Conservation (phyloP, 129 eudicot genomes). For the Deinandra increscens region DNA sequence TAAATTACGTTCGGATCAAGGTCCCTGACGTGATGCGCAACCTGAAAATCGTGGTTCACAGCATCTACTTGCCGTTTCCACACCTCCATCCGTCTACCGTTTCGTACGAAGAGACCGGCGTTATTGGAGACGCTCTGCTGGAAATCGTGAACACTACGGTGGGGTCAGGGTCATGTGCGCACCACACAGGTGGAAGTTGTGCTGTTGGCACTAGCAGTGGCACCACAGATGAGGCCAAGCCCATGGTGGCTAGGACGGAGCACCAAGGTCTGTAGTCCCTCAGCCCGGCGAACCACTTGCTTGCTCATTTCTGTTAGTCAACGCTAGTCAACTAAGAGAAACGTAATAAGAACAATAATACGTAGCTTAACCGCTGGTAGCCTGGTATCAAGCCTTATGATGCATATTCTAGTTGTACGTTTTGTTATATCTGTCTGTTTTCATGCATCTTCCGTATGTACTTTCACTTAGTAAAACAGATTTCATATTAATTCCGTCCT, state of each 20-base stretch:
- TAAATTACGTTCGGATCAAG: conserved; percentile 57
- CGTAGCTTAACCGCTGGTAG: conserved; percentile 10
- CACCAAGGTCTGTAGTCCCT: conserved; percentile 34
- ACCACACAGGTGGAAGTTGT: conserved; percentile 33
- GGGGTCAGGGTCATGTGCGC: conserved; percentile 25
- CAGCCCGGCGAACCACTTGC: background rate
- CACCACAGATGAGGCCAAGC: conserved; percentile 27
- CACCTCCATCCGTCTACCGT: conserved; percentile 41
- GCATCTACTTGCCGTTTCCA: conserved; percentile 59
- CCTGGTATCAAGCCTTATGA: conserved; percentile 13
- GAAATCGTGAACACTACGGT: conserved; percentile 13
- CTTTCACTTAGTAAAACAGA: background rate
- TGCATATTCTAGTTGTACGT: conserved; percentile 22
- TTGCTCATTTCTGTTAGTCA: conserved; percentile 19
- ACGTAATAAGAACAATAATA: background rate
- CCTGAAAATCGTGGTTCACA: conserved; percentile 67
- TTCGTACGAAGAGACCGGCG: conserved; percentile 21
- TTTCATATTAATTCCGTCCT: conserved; percentile 16
- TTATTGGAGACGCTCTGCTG: conserved; percentile 23
- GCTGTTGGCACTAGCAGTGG: conserved; percentile 8
- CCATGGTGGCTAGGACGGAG: conserved; percentile 27
- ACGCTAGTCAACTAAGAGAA: conserved; percentile 21
- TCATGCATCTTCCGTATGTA: conserved; percentile 11
- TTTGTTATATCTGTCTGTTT: conserved; percentile 1
- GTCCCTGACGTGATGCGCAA: conserved; percentile 58